Conservation (phyloP, 192 early-diverging fungal genomes). For the Coemansia sp. region DNA sequence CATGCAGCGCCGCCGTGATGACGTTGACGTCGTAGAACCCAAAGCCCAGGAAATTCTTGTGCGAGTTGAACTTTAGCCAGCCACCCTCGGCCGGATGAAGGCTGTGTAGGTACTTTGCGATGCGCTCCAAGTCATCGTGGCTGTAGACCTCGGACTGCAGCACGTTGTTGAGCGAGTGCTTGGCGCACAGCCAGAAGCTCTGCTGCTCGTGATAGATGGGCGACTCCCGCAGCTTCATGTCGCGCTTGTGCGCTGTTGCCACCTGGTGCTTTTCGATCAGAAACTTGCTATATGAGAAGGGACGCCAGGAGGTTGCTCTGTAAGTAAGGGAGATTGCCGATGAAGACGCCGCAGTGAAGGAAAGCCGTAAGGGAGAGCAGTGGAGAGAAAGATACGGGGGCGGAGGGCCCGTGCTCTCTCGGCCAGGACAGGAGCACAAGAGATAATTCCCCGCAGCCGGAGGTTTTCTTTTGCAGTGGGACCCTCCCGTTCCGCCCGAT, state of each 20-base stretch:
- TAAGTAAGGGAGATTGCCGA: no score
- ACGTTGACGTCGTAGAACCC: constrained; percentile 52
- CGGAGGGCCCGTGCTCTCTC: no score
- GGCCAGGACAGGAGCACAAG: no score
- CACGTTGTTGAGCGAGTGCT: constrained; percentile 52
- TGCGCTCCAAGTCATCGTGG: constrained; percentile 41
- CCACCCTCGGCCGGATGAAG: constrained; percentile 23
- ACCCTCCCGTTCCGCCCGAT: no score
- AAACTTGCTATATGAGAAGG: constrained; percentile 18
- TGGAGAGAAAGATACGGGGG: no score
- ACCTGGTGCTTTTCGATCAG: constrained; percentile 18
- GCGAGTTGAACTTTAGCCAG: constrained; percentile 40
- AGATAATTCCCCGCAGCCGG: no score
- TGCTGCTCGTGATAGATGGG: constrained; percentile 50
- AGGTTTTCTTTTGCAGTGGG: no score
- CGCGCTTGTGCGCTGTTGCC: constrained; percentile 2
- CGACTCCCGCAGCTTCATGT: constrained; percentile 42
- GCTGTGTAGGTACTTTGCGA: constrained; percentile 33
- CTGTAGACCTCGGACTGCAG: constrained; percentile 39
- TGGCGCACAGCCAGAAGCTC: constrained; percentile 50
- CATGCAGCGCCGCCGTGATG: constrained; percentile 31
- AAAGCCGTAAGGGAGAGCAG: no score
- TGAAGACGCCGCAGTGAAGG: no score
- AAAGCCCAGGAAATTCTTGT: constrained; percentile 39
- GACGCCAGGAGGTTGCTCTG: no score